These are phyloP conservation scores for Beverwykella pulmonaria DNA, from an alignment of 495 filamentous ascomycete genomes.

Conservation along the genomic window DNA sequence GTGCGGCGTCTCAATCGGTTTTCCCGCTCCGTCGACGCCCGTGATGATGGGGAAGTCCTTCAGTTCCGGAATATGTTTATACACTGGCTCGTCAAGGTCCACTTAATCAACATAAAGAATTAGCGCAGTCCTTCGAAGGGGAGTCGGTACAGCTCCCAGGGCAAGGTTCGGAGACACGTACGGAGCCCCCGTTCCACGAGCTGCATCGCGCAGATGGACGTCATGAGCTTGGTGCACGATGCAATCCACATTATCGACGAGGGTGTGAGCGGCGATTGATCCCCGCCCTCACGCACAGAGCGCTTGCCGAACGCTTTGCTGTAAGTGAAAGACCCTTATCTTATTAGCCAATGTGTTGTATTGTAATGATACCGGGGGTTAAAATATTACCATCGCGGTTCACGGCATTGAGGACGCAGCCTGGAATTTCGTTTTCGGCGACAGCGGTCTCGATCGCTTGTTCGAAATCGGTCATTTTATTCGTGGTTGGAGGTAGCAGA, in stretches of 20 bases:
- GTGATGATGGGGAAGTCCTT: conserved; percentile 37
- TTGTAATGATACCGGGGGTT: neutral
- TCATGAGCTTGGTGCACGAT: conserved; percentile 40
- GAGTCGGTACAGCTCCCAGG: no score
- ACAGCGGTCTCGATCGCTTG: conserved; percentile 16
- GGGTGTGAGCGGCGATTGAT: conserved; percentile 16
- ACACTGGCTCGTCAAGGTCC: conserved; percentile 17
- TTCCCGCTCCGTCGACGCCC: conserved; percentile 30
- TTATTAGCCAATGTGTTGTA: neutral
- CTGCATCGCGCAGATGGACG: conserved; percentile 33
- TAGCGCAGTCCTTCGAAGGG: no score
- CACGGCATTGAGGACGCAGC: conserved; percentile 20
- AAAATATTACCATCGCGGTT: conserved; percentile 24
- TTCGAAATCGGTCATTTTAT: conserved; percentile 18
- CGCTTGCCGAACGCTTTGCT: conserved; percentile 21
- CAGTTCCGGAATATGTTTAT: conserved; percentile 37
- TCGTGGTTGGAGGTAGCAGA: neutral
- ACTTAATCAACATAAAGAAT: no score
- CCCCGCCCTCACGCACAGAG: conserved; percentile 4
- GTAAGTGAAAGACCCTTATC: conserved; percentile 18
- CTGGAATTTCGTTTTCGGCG: conserved; percentile 22
- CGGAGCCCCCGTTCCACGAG: conserved; percentile 29
- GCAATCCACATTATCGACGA: conserved; percentile 31
- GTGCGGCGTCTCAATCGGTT: conserved; percentile 19
- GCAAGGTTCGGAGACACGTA: no score